Evolutionary conservation across 306 rosid genomes (phyloP), one percentile per base, ranked within the genome.

Genomic region (Trichosanthes cucumerina): DNA sequence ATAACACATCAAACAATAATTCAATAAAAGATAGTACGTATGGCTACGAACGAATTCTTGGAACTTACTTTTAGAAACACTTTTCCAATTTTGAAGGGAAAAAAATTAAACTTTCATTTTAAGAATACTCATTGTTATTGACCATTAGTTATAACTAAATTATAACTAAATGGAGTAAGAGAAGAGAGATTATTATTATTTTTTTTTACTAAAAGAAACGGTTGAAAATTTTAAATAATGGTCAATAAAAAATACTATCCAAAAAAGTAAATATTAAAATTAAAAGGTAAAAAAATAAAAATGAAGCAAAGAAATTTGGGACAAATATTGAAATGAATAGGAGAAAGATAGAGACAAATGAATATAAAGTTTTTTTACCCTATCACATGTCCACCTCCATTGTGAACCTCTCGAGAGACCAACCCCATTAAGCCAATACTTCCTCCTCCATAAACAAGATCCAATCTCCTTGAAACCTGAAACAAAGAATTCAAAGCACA

Each of bases 371-470:
- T 24, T 46, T 77, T 24, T 46, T 77, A 82, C 85, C 85, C 85
- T 5, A 82, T 28, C 43, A 82, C 85, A 72, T 82, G 79, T 50
- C 85, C 79, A 11, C 85, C 85, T 62, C 82, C 85, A n/a, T 71
- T 28, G 34, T 82, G 82, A 15, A 82, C 85, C 78, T 78, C 82
- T n/a, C 62, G 79, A 31, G 85, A 78, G 63, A 82, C 79, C 26
- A 82, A 31, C 10, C 85, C 85, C 85, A 82, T 82, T 43, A 82
- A 54, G 2, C 85, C 85, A 38, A 82, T 43, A 26, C 85, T 82
- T 72, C 84, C 84, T 65, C 84, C 84, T 65, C 84, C 85, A 31
- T 82, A 82, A 70, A 82, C 85, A 24, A 82, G 81, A 78, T 71
- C 81, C 79, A 82, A 58, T 59, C 82, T 73, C 58, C 85, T 78